Conservation (phyloP, 768 basidiomycete genomes). For the Pleurotus giganteus region DNA sequence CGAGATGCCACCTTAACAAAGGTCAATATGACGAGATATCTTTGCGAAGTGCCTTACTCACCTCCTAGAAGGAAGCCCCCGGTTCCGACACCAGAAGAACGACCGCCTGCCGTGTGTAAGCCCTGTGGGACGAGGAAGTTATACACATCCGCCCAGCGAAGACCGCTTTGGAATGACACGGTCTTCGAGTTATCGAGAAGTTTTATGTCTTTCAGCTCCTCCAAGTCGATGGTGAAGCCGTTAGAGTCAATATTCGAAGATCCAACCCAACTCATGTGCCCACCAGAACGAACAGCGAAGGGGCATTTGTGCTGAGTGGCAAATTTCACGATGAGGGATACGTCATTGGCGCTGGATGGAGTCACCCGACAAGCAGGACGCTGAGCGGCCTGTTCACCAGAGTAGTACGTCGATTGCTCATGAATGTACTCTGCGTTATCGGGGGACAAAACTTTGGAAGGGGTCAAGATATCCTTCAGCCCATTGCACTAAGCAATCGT, state of each 20-base stretch:
- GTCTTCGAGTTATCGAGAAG: constrained; percentile 4
- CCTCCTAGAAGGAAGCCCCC: constrained; percentile 16
- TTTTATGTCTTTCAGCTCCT: constrained; percentile 2
- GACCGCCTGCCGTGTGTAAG: constrained; percentile 10
- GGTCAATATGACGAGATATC: background rate
- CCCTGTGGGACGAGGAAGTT: constrained; percentile 1
- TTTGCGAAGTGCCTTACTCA: background rate
- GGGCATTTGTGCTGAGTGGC: background rate
- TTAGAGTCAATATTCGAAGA: constrained; percentile 11
- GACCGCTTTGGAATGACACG: constrained; percentile 10
- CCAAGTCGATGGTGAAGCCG: constrained; percentile 13
- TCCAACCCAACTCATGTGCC: constrained; percentile 12
- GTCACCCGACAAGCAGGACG: constrained; percentile 2
- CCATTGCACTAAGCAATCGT: background rate
- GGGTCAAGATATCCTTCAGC: background rate
- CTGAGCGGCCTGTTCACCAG: background rate
- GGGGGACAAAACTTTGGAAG: background rate
- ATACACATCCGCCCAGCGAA: constrained; percentile 12
- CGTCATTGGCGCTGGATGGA: background rate
- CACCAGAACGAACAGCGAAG: constrained; percentile 9
- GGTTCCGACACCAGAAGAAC: constrained; percentile 13
- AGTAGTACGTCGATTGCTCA: constrained; percentile 1
- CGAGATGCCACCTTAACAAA: constrained; percentile 15
- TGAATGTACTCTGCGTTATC: background rate
- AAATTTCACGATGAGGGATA: constrained; percentile 1